A percentile compares a stretch with the other conserved stretches of the same genome.
phyloP scores from a whole-genome alignment of 495 filamentous ascomycete genomes.

The Rhypophila decipiens region DNA sequence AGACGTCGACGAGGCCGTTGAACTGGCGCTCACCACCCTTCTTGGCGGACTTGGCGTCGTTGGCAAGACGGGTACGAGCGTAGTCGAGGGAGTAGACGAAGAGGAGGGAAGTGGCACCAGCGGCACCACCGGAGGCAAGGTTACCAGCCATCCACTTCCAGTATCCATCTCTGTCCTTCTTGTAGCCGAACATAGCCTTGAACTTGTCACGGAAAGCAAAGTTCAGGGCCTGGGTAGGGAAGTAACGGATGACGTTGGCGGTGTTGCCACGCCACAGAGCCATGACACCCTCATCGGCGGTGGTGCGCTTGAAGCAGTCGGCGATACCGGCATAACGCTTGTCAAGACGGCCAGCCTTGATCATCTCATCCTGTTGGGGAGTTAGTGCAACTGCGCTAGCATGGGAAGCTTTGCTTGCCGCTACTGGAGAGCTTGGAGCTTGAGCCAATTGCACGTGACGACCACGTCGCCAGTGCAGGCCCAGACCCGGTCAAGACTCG shows the following conservation, averaged over 20 bases:
- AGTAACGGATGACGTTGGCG: conserved; percentile 99
- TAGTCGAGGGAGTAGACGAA: conserved; percentile 99
- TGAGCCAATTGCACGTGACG: conserved; percentile 14
- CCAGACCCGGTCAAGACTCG: not conserved
- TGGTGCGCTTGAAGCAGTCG: conserved; percentile 92
- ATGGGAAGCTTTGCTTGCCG: not conserved
- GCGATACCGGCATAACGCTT: conserved; percentile 89
- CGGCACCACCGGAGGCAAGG: conserved; percentile 99
- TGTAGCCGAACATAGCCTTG: conserved; percentile 99
- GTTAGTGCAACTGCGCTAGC: conserved; percentile 7
- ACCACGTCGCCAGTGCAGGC: conserved; percentile 1
- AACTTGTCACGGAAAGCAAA: conserved; percentile 99
- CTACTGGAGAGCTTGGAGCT: not conserved
- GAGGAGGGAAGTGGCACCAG: conserved; percentile 98
- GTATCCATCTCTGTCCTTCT: conserved; percentile 99
- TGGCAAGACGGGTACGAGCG: conserved; percentile 99
- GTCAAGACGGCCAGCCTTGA: conserved; percentile 96
- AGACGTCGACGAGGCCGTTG: conserved; percentile 98
- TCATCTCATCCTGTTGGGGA: conserved; percentile 88
- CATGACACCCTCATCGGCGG: conserved; percentile 70
- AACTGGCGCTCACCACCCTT: conserved; percentile 97
- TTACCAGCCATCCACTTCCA: conserved; percentile 99
- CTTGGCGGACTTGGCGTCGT: conserved; percentile 97
- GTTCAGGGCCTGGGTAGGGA: conserved; percentile 99
- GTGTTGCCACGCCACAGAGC: conserved; percentile 99